These are phyloP conservation scores for Sclerotinia trifoliorum DNA, from an alignment of 2,329 filamentous ascomycete genomes.

Conservation along the genomic window DNA sequence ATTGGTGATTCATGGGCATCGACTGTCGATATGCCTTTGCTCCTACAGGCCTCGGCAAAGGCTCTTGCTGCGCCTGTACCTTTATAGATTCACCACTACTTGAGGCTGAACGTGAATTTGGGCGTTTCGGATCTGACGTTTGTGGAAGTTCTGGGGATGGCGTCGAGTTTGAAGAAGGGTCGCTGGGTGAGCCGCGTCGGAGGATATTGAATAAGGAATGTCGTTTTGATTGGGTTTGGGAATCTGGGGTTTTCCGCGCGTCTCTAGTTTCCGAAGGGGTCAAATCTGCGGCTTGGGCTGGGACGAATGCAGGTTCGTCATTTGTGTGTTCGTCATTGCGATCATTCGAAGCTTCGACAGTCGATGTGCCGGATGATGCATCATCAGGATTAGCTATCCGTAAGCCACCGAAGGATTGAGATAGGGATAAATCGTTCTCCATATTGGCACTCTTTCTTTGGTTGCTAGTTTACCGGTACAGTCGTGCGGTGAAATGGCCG, in stretches of 20 bases:
- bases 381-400: slow-evolving; percentile 91
- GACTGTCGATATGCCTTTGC: slow-evolving; percentile 45
- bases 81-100: slow-evolving; percentile 38
- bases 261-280: slow-evolving; percentile 32
- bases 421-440: slow-evolving; percentile 90
- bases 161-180: slow-evolving; percentile 27
- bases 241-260: slow-evolving; percentile 34
- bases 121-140: slow-evolving; percentile 28
- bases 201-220: slow-evolving; percentile 42
- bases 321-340: slow-evolving; percentile 25
- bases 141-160: slow-evolving; percentile 25
- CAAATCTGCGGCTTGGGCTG: slow-evolving; percentile 25
- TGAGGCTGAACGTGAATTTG: slow-evolving; percentile 31
- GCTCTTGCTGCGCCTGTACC: slow-evolving; percentile 27
- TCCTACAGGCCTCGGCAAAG: slow-evolving; percentile 33
- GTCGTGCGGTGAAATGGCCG: slow-evolving; percentile 18
- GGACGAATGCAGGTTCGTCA: slow-evolving; percentile 21
- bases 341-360: slow-evolving; percentile 35
- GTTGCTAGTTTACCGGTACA: not conserved
- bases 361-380: slow-evolving; percentile 33
- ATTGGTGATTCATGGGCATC: slow-evolving; percentile 46
- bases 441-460: slow-evolving; percentile 48
- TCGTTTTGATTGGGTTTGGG: slow-evolving; percentile 37
- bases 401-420: slow-evolving; percentile 86
- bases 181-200: slow-evolving; percentile 34